phyloP scores from a whole-genome alignment of 2,329 filamentous ascomycete species.

The Ceratocystis albifundus region DNA sequence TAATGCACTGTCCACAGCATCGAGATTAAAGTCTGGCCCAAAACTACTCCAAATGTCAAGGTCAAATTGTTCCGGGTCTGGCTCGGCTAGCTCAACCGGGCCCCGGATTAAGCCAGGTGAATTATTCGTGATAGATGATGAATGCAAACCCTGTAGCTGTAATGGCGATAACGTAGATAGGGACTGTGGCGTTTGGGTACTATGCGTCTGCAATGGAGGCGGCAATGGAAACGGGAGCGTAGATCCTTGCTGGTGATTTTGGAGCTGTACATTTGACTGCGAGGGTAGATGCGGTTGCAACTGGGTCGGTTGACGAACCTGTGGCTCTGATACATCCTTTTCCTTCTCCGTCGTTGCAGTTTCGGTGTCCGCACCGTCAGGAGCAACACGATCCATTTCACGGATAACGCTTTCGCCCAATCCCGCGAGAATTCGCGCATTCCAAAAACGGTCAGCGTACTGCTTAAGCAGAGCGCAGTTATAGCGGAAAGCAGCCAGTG shows the following conservation, averaged over 20 bases:
- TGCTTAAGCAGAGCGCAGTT: slow-evolving; percentile 43
- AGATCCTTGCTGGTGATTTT: background rate
- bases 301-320: background rate
- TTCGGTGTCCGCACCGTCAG: slow-evolving; percentile 34
- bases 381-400: slow-evolving; percentile 46
- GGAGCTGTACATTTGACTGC: background rate
- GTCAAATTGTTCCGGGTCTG: slow-evolving; percentile 16
- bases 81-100: background rate
- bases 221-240: background rate
- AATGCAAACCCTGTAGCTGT: background rate
- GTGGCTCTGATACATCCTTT: background rate
- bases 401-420: slow-evolving; percentile 44
- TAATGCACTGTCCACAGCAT: slow-evolving; percentile 43
- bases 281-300: background rate
- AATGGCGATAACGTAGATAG: background rate
- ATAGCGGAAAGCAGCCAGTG: slow-evolving; percentile 42
- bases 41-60: slow-evolving; percentile 29
- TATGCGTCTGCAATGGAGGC: background rate
- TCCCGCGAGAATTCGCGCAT: slow-evolving; percentile 42
- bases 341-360: slow-evolving; percentile 25
- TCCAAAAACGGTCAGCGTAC: slow-evolving; percentile 48
- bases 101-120: slow-evolving; percentile 9
- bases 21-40: slow-evolving; percentile 43
- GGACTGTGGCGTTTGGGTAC: background rate
- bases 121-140: slow-evolving; percentile 10